These are phyloP conservation scores for Leccinum pallidistipes DNA, from an alignment of 1,284 basidiomycete genomes.

Conservation along the genomic window DNA sequence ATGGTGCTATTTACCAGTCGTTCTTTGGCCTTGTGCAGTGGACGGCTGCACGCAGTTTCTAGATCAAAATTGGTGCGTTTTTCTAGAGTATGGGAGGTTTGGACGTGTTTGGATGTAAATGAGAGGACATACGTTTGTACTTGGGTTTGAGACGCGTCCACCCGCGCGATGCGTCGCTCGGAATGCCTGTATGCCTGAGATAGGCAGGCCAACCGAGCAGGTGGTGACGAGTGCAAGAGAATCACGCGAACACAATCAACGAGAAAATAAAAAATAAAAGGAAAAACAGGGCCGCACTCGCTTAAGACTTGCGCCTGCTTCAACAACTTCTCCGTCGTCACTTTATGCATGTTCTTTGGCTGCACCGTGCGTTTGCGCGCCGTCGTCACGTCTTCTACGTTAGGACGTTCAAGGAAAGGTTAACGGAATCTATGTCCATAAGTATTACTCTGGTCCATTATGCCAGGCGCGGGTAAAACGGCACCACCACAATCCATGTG, in stretches of 20 bases:
- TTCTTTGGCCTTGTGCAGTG: constrained; percentile 16
- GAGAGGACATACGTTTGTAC: constrained; percentile 18
- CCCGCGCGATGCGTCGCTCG: constrained; percentile 6
- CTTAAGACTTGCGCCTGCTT: constrained; percentile 18
- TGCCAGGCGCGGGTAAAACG: neutral
- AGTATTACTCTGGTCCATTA: neutral
- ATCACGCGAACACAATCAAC: neutral
- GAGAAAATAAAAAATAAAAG: neutral
- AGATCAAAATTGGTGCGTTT: constrained; percentile 15
- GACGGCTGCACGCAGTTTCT: constrained; percentile 12
- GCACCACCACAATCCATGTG: neutral
- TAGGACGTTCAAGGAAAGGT: neutral
- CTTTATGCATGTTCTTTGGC: constrained; percentile 9
- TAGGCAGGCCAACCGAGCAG: neutral
- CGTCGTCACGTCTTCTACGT: neutral
- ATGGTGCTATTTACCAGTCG: constrained; percentile 2
- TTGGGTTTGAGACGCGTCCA: constrained; percentile 19
- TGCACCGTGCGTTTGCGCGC: constrained; percentile 25
- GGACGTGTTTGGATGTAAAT: neutral
- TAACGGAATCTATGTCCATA: neutral
- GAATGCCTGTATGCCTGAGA: constrained; percentile 2
- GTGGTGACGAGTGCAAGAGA: neutral
- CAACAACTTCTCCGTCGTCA: constrained; percentile 16
- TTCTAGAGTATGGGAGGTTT: neutral
- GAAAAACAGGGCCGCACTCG: constrained; percentile 14